A percentile compares a stretch with the other conserved stretches of the same genome.
phyloP scores from a whole-genome alignment of 768 basidiomycete genomes.

The Mycena haematopus region DNA sequence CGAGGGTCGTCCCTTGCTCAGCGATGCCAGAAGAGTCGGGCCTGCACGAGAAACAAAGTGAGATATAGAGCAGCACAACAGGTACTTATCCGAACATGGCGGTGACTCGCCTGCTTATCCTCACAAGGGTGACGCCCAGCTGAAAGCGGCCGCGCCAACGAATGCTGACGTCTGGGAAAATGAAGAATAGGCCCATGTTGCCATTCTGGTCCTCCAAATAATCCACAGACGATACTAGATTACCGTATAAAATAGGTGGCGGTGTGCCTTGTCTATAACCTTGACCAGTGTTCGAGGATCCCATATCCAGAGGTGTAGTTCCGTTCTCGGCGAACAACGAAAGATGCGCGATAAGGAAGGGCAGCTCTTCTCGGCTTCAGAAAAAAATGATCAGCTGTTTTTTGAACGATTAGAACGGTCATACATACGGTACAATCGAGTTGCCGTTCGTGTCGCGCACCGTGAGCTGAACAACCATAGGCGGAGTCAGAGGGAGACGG shows the following conservation, averaged over 20 bases:
- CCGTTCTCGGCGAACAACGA: constrained; percentile 79
- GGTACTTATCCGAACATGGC: constrained; percentile 29
- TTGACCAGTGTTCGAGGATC: constrained; percentile 53
- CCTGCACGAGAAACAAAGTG: constrained; percentile 38
- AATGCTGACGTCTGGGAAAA: constrained; percentile 92
- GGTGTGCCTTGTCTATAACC: constrained; percentile 46
- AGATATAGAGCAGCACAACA: constrained; percentile 16
- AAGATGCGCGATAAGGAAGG: constrained; percentile 86
- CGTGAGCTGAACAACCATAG: constrained; percentile 80
- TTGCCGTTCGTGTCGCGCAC: constrained; percentile 77
- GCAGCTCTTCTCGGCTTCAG: constrained; percentile 79
- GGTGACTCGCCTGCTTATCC: constrained; percentile 72
- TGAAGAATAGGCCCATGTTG: constrained; percentile 82
- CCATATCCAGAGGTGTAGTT: constrained; percentile 63
- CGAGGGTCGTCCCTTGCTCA: constrained; percentile 69
- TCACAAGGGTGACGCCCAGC: constrained; percentile 74
- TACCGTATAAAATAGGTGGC: constrained; percentile 79
- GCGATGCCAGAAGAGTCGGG: constrained; percentile 60
- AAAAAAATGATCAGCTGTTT: constrained; percentile 26
- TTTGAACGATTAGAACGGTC: constrained; percentile 15
- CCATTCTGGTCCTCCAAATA: constrained; percentile 83
- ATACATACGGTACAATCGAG: constrained; percentile 77
- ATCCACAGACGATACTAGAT: constrained; percentile 82
- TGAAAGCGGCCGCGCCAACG: constrained; percentile 78
- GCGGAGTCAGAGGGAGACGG: constrained; percentile 83